Base-by-base conservation (phyloP, 192 early-diverging fungal genomes). In the Backusella morwellensis region DNA sequence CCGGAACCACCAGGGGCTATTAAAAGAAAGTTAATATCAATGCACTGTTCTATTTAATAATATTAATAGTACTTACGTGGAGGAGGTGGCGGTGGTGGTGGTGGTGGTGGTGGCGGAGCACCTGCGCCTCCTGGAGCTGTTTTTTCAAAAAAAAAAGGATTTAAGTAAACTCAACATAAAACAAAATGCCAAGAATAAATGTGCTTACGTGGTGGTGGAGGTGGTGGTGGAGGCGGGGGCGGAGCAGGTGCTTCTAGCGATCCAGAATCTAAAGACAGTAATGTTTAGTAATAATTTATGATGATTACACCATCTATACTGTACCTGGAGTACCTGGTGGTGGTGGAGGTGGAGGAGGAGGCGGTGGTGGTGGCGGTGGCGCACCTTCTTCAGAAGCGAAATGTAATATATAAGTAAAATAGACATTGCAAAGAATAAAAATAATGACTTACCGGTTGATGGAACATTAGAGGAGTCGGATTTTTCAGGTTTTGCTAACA, bases 201-300 rank as follows among this genome's bases (percentile, higher is more conserved):
- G 32, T 66, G 68, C 44, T 66, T 23, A 63, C 50, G n/a, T 17
- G 68, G 40, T 63, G 84, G 81, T 1, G 75, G 76, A 29, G 73
- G 77, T 38, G 38, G 38, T 44, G 79, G 74, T 1, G 70, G 70
- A 35, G 76, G 68, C 1, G 70, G 70, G 19, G 76, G 68, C 1
- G 70, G 70, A 32, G 68, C 23, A 19, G 72, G 44, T 15, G 72
- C 21, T 21, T 8, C 52, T 54, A 21, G 23, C 8, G 52, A 54
- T 21, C 7, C n/a, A 7, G 52, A 21, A 1, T 21, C 52, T 54
- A 54, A 54, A 6, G 42, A 44, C 42, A 12, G 12, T 44, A 15
- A 54, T 54, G 5, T 8, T 54, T 54, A 54, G n/a, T 7, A 23
- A 54, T 23, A n/a, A 21, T 21, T 7, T 54, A 23, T 54, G 21